A percentile compares a stretch with the other conserved stretches of the same genome.
These are phyloP conservation scores for Aspergillus steynii DNA, from an alignment of 495 filamentous ascomycete genomes.

Conservation along the genomic window DNA sequence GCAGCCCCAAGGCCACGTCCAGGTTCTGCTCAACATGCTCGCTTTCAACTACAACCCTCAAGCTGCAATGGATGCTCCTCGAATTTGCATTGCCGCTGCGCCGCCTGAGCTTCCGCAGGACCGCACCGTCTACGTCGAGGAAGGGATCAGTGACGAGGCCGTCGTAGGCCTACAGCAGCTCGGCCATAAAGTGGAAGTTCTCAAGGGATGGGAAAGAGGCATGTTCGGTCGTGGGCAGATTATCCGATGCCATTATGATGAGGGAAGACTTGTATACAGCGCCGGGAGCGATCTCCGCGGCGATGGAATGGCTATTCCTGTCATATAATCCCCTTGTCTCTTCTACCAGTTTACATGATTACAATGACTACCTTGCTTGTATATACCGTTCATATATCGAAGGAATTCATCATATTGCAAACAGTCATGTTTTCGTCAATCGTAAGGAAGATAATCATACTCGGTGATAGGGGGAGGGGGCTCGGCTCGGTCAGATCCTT, in stretches of 20 bases:
- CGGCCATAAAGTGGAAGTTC: constrained; percentile 73
- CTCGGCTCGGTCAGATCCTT: neutral
- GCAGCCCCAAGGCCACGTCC: constrained; percentile 98
- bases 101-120: constrained; percentile 58
- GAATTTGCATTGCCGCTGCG: constrained; percentile 76
- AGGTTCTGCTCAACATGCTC: constrained; percentile 88
- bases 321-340: constrained; percentile 18
- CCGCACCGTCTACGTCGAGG: constrained; percentile 74
- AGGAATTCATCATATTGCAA: neutral
- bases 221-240: constrained; percentile 92
- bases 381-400: neutral
- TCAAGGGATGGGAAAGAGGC: constrained; percentile 64
- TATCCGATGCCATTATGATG: constrained; percentile 73
- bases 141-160: constrained; percentile 71
- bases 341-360: neutral
- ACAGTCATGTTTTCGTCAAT: neutral
- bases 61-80: constrained; percentile 84
- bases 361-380: neutral
- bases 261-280: constrained; percentile 70
- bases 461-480: neutral
- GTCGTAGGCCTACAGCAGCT: constrained; percentile 63
- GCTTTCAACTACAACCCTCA: constrained; percentile 84
- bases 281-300: constrained; percentile 87
- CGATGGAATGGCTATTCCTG: constrained; percentile 79
- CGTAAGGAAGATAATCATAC: neutral